Base-by-base conservation (phyloP, 2,329 filamentous ascomycete genomes). In the Cladosporium sp. region DNA sequence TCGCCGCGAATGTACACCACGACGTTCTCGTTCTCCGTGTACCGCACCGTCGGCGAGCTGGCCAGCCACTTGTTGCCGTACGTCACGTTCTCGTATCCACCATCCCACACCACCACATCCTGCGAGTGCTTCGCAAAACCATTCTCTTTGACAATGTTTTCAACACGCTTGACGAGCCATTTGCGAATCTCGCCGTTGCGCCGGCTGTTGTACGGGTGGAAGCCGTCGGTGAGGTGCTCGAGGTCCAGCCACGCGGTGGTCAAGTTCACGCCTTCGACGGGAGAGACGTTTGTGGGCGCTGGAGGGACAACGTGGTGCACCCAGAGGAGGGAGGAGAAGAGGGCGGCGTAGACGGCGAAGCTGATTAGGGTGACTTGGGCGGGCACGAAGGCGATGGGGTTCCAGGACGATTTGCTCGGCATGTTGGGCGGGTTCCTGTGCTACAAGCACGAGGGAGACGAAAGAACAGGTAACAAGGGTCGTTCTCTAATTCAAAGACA, bases 11-110 rank as follows among this genome's bases (percentile, higher is more conserved):
- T 91, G 73, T 97, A 97, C 43, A 97, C 89, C 68, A 97, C 89
- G 70, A 97, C 88, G 73, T 98, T 99, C 68, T 88, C 94, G 34
- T 92, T 91, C 79, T 98, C 93, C 72, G 96, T 97, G 76, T 98
- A 97, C 34, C 60, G 48, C 30, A 92, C 86, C 5, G 74, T 73
- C 39, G 68, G 72, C 11, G 72, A 70, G 25, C 65, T 63, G 10
- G 61, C 30, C 26, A 66, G 63, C 70, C 70, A 73, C 39, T 68
- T 67, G 43, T 75, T 71, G 16, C 63, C 65, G 25, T 70, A 89
- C 1, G 93, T 95, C 63, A 91, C 85, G 74, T 97, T 98, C 34
- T 61, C 58, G 14, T 21, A 51, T 1, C 48, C 46, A n/a, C 58
- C 63, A 18, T 65, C 32, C 63, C 63, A 65, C 23, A 65, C 34